phyloP scores from a whole-genome alignment of 1,284 basidiomycete genomes.

The Pseudomicrostroma phylloplanum region DNA sequence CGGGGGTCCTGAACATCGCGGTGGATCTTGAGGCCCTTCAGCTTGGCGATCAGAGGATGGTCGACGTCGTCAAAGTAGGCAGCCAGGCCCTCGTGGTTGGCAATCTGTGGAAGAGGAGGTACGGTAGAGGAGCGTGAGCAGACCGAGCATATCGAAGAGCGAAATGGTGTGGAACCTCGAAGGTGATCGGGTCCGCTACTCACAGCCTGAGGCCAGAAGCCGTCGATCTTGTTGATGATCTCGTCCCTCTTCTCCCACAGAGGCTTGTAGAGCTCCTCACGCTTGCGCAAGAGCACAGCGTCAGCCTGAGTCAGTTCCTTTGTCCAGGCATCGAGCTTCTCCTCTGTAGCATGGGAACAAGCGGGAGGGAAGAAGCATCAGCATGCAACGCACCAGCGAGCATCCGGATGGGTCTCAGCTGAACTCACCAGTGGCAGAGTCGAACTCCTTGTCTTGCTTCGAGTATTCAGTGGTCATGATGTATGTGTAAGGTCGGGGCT shows the following conservation, averaged over 20 bases:
- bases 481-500: too few relatives aligned
- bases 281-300: slow-evolving; percentile 8
- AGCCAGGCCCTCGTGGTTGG: neutral
- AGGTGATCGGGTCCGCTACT: slow-evolving; percentile 7
- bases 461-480: too few relatives aligned
- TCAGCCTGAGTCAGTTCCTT: slow-evolving; percentile 1
- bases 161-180: neutral
- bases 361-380: too few relatives aligned
- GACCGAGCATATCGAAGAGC: neutral
- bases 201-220: slow-evolving; percentile 47
- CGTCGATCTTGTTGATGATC: slow-evolving; percentile 31
- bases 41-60: slow-evolving; percentile 3
- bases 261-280: slow-evolving; percentile 37
- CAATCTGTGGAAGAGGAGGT: neutral
- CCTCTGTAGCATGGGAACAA: neutral
- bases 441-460: too few relatives aligned
- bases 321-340: neutral
- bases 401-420: too few relatives aligned
- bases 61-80: slow-evolving; percentile 10
- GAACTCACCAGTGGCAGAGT: too few relatives aligned
- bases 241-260: slow-evolving; percentile 42
- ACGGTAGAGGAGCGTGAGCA: neutral
- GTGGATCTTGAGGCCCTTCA: slow-evolving; percentile 16
- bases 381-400: too few relatives aligned
- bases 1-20: slow-evolving; percentile 41